Evolutionary conservation across 305 asterid species (phyloP).

Genomic region (Rubia peregrina): DNA sequence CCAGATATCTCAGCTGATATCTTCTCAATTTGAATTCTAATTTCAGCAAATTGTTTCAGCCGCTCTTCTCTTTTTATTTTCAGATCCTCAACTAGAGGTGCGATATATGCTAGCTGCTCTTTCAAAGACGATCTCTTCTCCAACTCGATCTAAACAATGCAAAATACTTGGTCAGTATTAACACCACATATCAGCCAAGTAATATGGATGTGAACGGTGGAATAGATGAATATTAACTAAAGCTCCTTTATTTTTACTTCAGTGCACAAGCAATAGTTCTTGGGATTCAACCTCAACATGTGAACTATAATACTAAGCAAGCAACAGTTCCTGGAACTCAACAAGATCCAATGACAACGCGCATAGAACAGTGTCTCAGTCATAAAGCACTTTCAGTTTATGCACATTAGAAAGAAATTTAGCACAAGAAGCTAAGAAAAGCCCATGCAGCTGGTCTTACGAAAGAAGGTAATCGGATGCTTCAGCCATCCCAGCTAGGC

Average conservation of each 20-base stretch:
- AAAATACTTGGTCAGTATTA: constrained; percentile 15
- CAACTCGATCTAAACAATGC: constrained; percentile 37
- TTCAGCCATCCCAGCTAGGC: neutral
- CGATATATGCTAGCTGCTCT: constrained; percentile 59
- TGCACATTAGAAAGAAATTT: neutral
- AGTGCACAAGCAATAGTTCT: neutral
- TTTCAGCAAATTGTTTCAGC: constrained; percentile 64
- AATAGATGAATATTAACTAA: neutral
- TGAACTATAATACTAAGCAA: neutral
- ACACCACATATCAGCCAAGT: neutral
- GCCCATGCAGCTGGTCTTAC: neutral
- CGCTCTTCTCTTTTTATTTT: constrained; percentile 65
- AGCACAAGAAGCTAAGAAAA: neutral
- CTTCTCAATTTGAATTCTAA: constrained; percentile 76
- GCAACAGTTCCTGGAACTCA: neutral
- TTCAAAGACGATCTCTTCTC: constrained; percentile 62
- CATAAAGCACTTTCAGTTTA: neutral
- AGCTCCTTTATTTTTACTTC: neutral
- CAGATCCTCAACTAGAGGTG: constrained; percentile 69
- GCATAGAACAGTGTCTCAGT: neutral
- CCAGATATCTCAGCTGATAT: constrained; percentile 71
- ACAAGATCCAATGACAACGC: neutral
- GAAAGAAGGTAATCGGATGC: neutral
- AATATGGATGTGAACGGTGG: neutral
- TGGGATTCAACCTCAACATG: neutral